Percentiles rank a stretch among this genome's conserved stretches.
Conservation (phyloP, 2,329 filamentous ascomycete species). For the Sporothrix luriei region DNA sequence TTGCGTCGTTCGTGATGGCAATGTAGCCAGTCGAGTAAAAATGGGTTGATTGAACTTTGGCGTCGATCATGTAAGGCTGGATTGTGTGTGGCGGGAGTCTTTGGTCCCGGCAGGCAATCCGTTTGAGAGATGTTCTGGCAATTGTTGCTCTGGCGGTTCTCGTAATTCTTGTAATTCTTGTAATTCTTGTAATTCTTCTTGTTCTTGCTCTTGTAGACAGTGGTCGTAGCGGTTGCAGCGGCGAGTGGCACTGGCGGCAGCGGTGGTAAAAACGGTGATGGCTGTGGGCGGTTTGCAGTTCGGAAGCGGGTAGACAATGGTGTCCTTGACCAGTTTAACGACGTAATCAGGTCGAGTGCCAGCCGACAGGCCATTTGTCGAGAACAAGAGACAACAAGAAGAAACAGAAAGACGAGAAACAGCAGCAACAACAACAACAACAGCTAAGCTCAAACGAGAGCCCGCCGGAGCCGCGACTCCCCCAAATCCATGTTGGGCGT, state of each 20-base stretch:
- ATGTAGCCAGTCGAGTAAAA: conserved; percentile 17
- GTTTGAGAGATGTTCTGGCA: neutral
- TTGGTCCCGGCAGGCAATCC: conserved; percentile 16
- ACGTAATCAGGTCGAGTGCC: conserved; percentile 32
- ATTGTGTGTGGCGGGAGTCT: conserved; percentile 24
- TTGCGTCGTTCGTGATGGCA: neutral
- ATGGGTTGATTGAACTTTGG: conserved; percentile 14
- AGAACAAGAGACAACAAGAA: conserved; percentile 44
- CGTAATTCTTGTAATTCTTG: neutral
- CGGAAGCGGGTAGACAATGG: conserved; percentile 12
- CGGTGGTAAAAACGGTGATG: neutral
- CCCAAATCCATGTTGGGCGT: conserved; percentile 7
- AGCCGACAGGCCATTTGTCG: conserved; percentile 40
- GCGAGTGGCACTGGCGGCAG: conserved; percentile 8
- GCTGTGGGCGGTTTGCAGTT: neutral
- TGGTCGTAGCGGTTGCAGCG: conserved; percentile 3
- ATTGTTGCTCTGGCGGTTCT: neutral
- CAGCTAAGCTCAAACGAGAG: conserved; percentile 12
- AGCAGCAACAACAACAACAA: conserved; percentile 19
- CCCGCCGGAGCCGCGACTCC: conserved; percentile 16
- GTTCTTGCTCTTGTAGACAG: conserved; percentile 9
- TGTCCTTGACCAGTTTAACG: conserved; percentile 33
- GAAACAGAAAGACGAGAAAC: conserved; percentile 9
- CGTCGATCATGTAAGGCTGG: conserved; percentile 16
- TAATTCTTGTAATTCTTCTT: conserved; percentile 3